Percentiles rank a stretch among this genome's conserved stretches.
phyloP scores from a whole-genome alignment of 805 yeast species.

The Ogataea zsoltii region DNA sequence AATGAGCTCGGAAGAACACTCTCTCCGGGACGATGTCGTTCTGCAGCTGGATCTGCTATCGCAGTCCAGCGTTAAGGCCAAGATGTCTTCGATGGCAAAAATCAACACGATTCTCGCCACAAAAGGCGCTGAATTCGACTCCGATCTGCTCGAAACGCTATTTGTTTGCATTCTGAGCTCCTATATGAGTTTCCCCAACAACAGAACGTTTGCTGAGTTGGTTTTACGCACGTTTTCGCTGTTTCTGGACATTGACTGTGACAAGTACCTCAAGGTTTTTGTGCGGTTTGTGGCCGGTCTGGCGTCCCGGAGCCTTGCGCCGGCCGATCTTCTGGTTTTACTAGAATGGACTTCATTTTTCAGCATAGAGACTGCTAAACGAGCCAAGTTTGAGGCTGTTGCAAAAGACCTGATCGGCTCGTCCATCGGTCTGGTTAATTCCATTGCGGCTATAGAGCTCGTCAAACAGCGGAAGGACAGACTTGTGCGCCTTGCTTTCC shows the following conservation, averaged over 20 bases:
- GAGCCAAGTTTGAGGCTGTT: constrained; percentile 25
- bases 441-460: constrained; percentile 22
- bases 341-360: constrained; percentile 56
- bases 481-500: constrained; percentile 37
- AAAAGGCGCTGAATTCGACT: constrained; percentile 21
- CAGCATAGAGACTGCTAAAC: constrained; percentile 28
- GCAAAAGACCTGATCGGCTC: constrained; percentile 27
- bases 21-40: constrained; percentile 2
- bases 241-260: constrained; percentile 35
- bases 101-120: constrained; percentile 23
- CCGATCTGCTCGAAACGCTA: constrained; percentile 24
- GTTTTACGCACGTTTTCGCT: constrained; percentile 42
- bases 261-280: constrained; percentile 32
- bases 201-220: constrained; percentile 45
- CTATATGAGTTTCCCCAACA: constrained; percentile 49
- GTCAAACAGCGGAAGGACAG: constrained; percentile 42
- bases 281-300: constrained; percentile 40
- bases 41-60: constrained; percentile 17
- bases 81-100: constrained; percentile 38
- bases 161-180: constrained; percentile 45
- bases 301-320: constrained; percentile 43
- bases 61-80: constrained; percentile 37
- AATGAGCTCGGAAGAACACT: constrained; percentile 3
- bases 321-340: constrained; percentile 56
- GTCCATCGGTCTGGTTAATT: constrained; percentile 41